Percentiles rank a stretch among this genome's conserved stretches.
These are phyloP conservation scores for Pachysandra terminalis DNA, from an alignment of 164 flowering plant genomes.

Conservation along the genomic window DNA sequence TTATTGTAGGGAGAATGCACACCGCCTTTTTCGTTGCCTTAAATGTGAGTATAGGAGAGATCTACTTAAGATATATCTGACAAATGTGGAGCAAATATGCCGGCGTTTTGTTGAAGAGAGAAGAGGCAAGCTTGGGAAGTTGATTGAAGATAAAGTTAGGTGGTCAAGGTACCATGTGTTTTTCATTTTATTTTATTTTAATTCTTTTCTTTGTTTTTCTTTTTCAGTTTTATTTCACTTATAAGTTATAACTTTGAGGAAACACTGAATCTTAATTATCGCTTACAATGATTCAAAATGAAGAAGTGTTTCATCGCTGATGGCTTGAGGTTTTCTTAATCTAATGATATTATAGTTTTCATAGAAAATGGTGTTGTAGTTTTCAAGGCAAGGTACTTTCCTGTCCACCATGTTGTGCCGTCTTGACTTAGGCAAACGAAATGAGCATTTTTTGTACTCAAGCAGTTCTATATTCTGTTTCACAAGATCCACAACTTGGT, in stretches of 20 bases:
- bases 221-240: neutral
- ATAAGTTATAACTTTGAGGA: neutral
- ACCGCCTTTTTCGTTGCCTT: constrained; percentile 91
- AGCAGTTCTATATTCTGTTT: neutral
- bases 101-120: constrained; percentile 86
- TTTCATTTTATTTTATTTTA: neutral
- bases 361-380: neutral
- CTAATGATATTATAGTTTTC: neutral
- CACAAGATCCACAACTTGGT: neutral
- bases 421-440: neutral
- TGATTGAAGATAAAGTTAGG: constrained; percentile 78
- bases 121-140: constrained; percentile 71
- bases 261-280: neutral
- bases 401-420: neutral
- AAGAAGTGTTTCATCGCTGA: neutral
- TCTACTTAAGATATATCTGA: constrained; percentile 84
- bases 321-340: neutral
- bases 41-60: constrained; percentile 93
- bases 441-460: neutral
- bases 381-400: neutral
- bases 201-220: neutral
- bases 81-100: constrained; percentile 88
- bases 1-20: constrained; percentile 73
- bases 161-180: constrained; percentile 74
- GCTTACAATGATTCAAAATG: neutral